Percentiles rank a stretch among this genome's conserved stretches.
Conservation (phyloP, 768 basidiomycete genomes). For the Mycena chlorophos region DNA sequence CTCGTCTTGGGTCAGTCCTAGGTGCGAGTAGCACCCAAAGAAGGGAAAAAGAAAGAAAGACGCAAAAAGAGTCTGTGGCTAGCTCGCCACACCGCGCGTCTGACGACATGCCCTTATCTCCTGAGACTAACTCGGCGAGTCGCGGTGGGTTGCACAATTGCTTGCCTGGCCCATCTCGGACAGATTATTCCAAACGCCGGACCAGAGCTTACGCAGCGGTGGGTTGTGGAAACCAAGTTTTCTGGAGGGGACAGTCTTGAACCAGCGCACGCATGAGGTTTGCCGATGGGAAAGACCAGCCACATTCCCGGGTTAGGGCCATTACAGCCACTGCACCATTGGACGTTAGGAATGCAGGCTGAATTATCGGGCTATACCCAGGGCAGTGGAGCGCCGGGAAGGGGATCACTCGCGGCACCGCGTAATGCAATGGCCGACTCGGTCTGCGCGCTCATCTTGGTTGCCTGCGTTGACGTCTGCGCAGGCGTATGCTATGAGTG, state of each 20-base stretch:
- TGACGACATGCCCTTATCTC: constrained; percentile 85
- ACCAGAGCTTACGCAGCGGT: constrained; percentile 63
- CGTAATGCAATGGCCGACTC: constrained; percentile 5
- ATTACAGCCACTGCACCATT: constrained; percentile 75
- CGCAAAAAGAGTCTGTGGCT: constrained; percentile 77
- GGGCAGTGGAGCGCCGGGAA: not conserved
- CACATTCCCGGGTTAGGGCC: constrained; percentile 84
- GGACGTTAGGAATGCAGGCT: constrained; percentile 20
- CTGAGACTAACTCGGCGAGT: constrained; percentile 89
- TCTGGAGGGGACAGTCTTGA: constrained; percentile 94
- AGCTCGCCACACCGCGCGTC: constrained; percentile 79
- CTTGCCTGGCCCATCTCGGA: constrained; percentile 87
- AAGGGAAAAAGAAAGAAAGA: constrained; percentile 14
- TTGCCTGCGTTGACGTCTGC: constrained; percentile 18
- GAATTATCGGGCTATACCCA: not conserved
- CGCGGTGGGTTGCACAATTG: constrained; percentile 87
- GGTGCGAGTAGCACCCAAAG: constrained; percentile 1
- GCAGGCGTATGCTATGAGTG: constrained; percentile 17
- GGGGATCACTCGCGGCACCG: not conserved
- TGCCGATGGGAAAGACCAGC: constrained; percentile 62
- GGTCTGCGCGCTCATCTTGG: not conserved
- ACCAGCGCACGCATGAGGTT: constrained; percentile 77
- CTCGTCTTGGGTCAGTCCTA: not conserved
- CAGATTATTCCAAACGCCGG: constrained; percentile 79
- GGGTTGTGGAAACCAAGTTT: constrained; percentile 85